Percentiles rank a stretch among this genome's conserved stretches.
These are phyloP conservation scores for Eucalyptus globulus DNA, from an alignment of 345 rosid genomes.

Conservation along the genomic window DNA sequence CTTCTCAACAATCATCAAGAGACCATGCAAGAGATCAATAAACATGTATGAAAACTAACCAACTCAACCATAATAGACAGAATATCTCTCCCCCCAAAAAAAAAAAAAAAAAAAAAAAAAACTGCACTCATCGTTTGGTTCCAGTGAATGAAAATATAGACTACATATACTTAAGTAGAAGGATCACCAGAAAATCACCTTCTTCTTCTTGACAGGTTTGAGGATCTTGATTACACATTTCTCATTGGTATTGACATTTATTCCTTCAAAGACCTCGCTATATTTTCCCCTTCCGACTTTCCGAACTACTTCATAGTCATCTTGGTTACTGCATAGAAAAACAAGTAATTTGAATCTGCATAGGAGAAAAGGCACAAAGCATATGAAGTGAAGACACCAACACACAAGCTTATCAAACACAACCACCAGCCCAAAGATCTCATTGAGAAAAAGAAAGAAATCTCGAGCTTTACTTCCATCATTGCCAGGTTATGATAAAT, in stretches of 20 bases:
- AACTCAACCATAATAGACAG: neutral
- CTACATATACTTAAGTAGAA: neutral
- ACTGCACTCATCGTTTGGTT: neutral
- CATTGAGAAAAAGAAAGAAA: neutral
- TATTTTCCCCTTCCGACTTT: constrained; percentile 84
- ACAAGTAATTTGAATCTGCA: neutral
- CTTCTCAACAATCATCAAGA: neutral
- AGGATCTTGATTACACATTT: constrained; percentile 70
- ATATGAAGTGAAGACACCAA: neutral
- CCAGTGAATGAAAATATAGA: neutral
- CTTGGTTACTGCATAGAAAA: constrained; percentile 46
- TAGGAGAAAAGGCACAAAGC: neutral
- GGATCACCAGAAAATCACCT: constrained; percentile 22
- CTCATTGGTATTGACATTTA: constrained; percentile 54
- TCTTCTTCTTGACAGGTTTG: constrained; percentile 87
- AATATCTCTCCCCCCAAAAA: neutral
- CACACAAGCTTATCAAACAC: neutral
- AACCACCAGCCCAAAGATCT: neutral
- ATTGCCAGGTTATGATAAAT: neutral
- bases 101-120: neutral
- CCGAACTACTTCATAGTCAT: constrained; percentile 84
- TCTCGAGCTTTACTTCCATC: neutral
- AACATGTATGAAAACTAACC: neutral
- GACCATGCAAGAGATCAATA: neutral
- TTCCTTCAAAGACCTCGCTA: constrained; percentile 79